Evolutionary conservation across 345 rosid genomes (phyloP).

Genomic region (Balakata baccata): DNA sequence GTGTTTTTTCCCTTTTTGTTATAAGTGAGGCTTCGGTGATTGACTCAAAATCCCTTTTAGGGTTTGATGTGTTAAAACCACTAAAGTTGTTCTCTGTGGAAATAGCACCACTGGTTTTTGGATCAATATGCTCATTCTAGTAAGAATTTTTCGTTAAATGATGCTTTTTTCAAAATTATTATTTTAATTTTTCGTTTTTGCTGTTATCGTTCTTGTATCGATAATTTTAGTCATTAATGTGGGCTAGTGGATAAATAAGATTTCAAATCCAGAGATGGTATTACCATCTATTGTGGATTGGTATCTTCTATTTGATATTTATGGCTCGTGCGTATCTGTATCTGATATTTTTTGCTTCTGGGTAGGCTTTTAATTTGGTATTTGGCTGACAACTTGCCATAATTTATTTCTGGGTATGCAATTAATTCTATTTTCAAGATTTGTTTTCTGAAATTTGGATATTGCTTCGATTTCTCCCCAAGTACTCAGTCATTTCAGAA

Average conservation of each 20-base stretch:
- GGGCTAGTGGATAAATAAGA: not conserved
- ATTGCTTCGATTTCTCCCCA: no score
- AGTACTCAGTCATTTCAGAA: no score
- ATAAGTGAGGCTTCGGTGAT: not conserved
- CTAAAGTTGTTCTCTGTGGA: not conserved
- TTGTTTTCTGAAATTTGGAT: not conserved
- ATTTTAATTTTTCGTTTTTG: not conserved
- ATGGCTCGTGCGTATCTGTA: no score
- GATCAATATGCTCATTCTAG: constrained; percentile 4
- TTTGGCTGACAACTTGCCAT: not conserved
- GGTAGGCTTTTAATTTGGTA: not conserved
- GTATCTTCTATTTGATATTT: not conserved
- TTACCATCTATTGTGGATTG: not conserved
- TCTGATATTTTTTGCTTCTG: not conserved
- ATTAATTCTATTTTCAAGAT: not conserved
- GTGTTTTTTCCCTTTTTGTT: not conserved
- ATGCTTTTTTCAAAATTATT: not conserved
- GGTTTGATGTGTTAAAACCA: constrained; percentile 10
- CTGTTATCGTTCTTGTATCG: not conserved
- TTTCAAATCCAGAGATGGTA: not conserved
- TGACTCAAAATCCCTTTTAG: constrained; percentile 4
- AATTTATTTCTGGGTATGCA: not conserved
- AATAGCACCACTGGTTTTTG: not conserved
- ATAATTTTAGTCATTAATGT: not conserved
- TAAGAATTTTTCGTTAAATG: not conserved